phyloP scores from a whole-genome alignment of 805 yeast genomes.

The Saturnispora gosingensis region DNA sequence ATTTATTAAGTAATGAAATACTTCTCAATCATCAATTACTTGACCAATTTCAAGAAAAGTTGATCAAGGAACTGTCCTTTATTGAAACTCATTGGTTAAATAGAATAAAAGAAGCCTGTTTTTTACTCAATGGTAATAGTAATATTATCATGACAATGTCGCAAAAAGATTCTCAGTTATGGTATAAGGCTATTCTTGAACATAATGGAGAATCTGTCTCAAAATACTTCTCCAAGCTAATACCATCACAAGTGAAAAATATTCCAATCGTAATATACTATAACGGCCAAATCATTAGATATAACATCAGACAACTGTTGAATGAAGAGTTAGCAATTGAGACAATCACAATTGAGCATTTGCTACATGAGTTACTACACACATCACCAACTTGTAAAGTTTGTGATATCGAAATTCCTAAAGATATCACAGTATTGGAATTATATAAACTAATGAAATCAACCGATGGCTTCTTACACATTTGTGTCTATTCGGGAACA shows the following conservation, averaged over 20 bases:
- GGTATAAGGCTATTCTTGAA: constrained; percentile 41
- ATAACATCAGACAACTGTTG: not conserved
- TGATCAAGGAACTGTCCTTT: constrained; percentile 9
- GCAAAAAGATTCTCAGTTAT: constrained; percentile 43
- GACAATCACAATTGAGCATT: not conserved
- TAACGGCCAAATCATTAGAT: not conserved
- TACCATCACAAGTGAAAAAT: constrained; percentile 25
- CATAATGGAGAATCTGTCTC: constrained; percentile 20
- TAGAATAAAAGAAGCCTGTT: constrained; percentile 75
- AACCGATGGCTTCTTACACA: constrained; percentile 60
- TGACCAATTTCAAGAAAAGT: not conserved
- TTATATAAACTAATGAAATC: constrained; percentile 38
- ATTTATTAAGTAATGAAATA: not conserved
- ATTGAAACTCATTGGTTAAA: constrained; percentile 57
- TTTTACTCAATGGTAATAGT: constrained; percentile 65
- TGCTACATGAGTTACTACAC: not conserved
- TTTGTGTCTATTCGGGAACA: constrained; percentile 24
- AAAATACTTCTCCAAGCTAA: constrained; percentile 19
- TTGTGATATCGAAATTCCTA: constrained; percentile 48
- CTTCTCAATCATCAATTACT: not conserved
- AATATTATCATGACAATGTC: constrained; percentile 74
- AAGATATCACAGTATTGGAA: constrained; percentile 35
- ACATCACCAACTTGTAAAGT: constrained; percentile 18
- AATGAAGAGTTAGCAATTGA: not conserved
- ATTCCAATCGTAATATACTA: constrained; percentile 41